phyloP scores from a whole-genome alignment of 192 early-diverging fungal genomes.

The Coemansia sp. region DNA sequence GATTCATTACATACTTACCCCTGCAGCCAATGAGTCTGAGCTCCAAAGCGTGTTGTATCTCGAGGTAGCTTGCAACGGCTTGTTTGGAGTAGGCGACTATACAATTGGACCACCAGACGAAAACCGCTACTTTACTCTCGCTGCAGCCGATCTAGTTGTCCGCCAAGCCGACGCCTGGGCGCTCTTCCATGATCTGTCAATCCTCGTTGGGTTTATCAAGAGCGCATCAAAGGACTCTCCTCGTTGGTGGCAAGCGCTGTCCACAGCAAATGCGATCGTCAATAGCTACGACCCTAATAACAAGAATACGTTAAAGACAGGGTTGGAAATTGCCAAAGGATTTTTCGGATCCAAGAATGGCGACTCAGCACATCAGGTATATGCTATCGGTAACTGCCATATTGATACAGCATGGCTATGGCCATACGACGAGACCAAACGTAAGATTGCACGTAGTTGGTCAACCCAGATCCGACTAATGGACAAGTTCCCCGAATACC shows the following conservation, averaged over 20 bases:
- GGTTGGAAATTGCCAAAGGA: conserved; percentile 46
- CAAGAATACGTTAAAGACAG: conserved; percentile 37
- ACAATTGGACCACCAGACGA: conserved; percentile 60
- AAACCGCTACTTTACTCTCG: conserved; percentile 60
- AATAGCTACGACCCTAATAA: conserved; percentile 58
- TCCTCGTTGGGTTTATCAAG: conserved; percentile 68
- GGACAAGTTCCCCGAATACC: conserved; percentile 85
- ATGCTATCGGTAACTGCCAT: conserved; percentile 92
- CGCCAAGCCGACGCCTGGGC: conserved; percentile 66
- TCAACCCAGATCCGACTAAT: conserved; percentile 74
- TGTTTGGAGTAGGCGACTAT: conserved; percentile 72
- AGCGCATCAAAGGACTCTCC: conserved; percentile 67
- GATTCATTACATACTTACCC: conserved; percentile 53
- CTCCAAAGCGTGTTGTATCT: conserved; percentile 68
- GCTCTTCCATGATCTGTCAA: conserved; percentile 72
- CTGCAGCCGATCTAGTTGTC: conserved; percentile 65
- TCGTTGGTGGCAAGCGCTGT: conserved; percentile 75
- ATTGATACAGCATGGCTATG: conserved; percentile 94
- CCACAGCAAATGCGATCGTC: conserved; percentile 73
- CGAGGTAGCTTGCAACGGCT: conserved; percentile 88
- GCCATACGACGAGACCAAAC: conserved; percentile 97
- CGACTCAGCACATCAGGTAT: conserved; percentile 64
- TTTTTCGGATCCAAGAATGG: conserved; percentile 70
- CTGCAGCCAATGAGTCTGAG: conserved; percentile 46
- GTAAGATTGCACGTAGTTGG: conserved; percentile 88